These are phyloP conservation scores for Choanephora cucurbitarum DNA, from an alignment of 371 early-diverging fungal species.

Conservation along the genomic window DNA sequence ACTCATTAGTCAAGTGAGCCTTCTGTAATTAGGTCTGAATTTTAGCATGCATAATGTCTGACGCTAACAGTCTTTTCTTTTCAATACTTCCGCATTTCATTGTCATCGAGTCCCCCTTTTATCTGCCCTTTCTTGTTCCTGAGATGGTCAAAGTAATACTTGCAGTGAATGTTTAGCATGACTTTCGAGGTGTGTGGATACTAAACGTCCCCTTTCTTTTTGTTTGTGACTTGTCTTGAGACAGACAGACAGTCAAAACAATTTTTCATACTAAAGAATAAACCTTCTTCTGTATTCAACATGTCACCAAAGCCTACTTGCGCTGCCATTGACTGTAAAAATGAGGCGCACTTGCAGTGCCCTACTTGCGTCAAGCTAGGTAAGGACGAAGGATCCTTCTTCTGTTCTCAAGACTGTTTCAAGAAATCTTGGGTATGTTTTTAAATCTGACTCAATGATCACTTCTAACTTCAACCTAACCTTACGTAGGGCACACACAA, in stretches of 20 bases:
- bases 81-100: too few relatives aligned
- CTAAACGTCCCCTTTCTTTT: too few relatives aligned
- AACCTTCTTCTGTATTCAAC: constrained; percentile 1
- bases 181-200: too few relatives aligned
- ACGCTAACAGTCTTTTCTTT: too few relatives aligned
- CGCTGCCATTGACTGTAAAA: constrained; percentile 61
- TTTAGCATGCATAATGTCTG: too few relatives aligned
- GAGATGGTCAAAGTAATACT: too few relatives aligned
- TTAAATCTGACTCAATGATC: background rate
- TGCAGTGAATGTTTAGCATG: too few relatives aligned
- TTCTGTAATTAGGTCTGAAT: too few relatives aligned
- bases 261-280: background rate
- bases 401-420: constrained; percentile 92
- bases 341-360: constrained; percentile 80
- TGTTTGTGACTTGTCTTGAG: background rate
- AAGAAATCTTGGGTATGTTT: constrained; percentile 73
- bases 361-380: constrained; percentile 86
- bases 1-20: too few relatives aligned
- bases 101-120: too few relatives aligned
- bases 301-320: constrained; percentile 20
- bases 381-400: constrained; percentile 64
- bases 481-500: constrained; percentile 56
- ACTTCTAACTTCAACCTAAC: constrained; percentile 3
- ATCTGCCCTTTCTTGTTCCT: too few relatives aligned
- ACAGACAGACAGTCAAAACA: constrained; percentile 6